Conservation (phyloP, 2,329 filamentous ascomycete genomes). For the Cordyceps cateniannulata region DNA sequence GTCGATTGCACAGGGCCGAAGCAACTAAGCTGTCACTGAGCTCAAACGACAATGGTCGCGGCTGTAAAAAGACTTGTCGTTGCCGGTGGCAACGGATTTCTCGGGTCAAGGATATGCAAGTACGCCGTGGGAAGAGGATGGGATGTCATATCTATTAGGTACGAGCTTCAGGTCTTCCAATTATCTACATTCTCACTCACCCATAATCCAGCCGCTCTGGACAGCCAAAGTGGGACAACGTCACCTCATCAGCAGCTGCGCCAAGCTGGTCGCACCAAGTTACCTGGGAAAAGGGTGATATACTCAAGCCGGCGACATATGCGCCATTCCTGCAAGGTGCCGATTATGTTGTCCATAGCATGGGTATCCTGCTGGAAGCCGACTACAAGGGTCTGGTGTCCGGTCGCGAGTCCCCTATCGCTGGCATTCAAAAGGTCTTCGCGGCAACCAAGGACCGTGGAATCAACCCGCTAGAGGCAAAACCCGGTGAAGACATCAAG, state of each 20-base stretch:
- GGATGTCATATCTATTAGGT: slow-evolving; percentile 92
- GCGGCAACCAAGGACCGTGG: slow-evolving; percentile 56
- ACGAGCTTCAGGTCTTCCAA: slow-evolving; percentile 20
- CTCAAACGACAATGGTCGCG: slow-evolving; percentile 36
- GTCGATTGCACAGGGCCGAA: slow-evolving; percentile 4
- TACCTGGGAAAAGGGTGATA: slow-evolving; percentile 81
- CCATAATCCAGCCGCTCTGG: slow-evolving; percentile 67
- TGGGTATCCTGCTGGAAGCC: slow-evolving; percentile 93
- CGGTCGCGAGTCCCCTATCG: slow-evolving; percentile 74
- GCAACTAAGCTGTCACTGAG: not conserved
- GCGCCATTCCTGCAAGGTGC: slow-evolving; percentile 67
- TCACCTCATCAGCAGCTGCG: slow-evolving; percentile 63
- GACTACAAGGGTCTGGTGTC: slow-evolving; percentile 93
- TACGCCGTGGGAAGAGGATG: slow-evolving; percentile 78
- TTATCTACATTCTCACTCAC: not conserved
- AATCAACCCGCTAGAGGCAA: slow-evolving; percentile 62
- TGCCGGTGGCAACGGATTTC: slow-evolving; percentile 87
- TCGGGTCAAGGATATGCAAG: slow-evolving; percentile 86
- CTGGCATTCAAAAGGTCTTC: slow-evolving; percentile 74
- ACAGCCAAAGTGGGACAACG: slow-evolving; percentile 74
- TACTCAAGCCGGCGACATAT: slow-evolving; percentile 78
- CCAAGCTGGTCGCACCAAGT: slow-evolving; percentile 80
- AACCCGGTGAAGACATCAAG: slow-evolving; percentile 52
- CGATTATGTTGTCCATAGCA: slow-evolving; percentile 83
- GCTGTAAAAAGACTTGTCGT: slow-evolving; percentile 76